phyloP scores from a whole-genome alignment of 345 rosid genomes.

The Adansonia digitata region DNA sequence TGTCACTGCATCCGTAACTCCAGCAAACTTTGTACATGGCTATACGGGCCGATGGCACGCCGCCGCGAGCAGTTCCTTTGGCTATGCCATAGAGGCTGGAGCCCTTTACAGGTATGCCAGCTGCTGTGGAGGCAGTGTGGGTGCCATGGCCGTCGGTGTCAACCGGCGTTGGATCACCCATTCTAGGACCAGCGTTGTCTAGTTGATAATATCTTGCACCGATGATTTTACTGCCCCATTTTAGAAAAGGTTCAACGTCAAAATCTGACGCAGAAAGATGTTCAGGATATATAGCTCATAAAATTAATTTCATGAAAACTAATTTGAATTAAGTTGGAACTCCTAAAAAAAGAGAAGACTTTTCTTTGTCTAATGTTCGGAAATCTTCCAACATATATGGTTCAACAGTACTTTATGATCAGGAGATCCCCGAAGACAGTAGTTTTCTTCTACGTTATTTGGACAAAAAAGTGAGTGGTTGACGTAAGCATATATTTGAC shows the following conservation, averaged over 20 bases:
- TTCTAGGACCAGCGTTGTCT: conserved; percentile 5
- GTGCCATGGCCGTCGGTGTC: conserved; percentile 82
- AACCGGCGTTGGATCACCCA: conserved; percentile 31
- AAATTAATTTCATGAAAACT: too few relatives aligned
- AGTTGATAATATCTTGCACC: conserved; percentile 63
- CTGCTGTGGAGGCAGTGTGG: conserved; percentile 70
- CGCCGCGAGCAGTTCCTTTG: conserved; percentile 74
- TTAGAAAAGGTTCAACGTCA: neutral
- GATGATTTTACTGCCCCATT: conserved; percentile 61
- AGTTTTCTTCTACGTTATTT: too few relatives aligned
- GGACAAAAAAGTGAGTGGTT: too few relatives aligned
- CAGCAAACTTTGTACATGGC: conserved; percentile 90
- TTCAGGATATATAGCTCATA: too few relatives aligned
- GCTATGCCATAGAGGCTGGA: conserved; percentile 76
- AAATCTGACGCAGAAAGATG: neutral
- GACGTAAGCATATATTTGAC: too few relatives aligned
- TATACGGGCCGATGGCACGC: conserved; percentile 64
- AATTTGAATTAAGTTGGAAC: too few relatives aligned
- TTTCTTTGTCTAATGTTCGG: too few relatives aligned
- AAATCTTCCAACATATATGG: too few relatives aligned
- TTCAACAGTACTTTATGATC: too few relatives aligned
- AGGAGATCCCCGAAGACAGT: too few relatives aligned
- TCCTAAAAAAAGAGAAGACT: too few relatives aligned
- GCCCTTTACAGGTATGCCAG: conserved; percentile 40
- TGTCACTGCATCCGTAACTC: conserved; percentile 54